A percentile compares a stretch with the other conserved stretches of the same genome.
Evolutionary conservation across 2,329 filamentous ascomycete species (phyloP).

Genomic region (Colletotrichum sp.): DNA sequence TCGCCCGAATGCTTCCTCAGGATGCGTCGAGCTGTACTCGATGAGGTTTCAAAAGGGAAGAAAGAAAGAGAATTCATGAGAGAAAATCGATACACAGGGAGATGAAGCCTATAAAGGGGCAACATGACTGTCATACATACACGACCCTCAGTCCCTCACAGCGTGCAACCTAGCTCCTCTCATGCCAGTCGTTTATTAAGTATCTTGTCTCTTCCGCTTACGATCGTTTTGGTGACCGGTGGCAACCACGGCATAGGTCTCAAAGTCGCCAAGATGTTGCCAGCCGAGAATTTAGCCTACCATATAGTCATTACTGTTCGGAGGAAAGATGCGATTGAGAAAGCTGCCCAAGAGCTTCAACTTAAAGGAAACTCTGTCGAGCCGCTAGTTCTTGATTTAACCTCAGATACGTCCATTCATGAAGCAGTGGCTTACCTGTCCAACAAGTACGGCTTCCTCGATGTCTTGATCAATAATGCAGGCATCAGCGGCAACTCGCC

Average conservation of each 20-base stretch:
- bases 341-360: neutral
- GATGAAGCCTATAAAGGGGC: neutral
- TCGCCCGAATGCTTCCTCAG: no score
- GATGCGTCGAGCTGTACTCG: no score
- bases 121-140: neutral
- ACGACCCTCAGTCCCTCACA: neutral
- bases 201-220: neutral
- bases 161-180: neutral
- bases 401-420: neutral
- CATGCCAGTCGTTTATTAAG: neutral
- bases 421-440: neutral
- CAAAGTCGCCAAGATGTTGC: neutral
- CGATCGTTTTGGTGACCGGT: neutral
- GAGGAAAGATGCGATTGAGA: neutral
- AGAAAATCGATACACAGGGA: fast-evolving
- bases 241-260: neutral
- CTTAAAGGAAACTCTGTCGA: neutral
- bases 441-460: neutral
- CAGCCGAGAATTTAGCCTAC: neutral
- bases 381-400: neutral
- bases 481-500: neutral
- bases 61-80: neutral
- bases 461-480: neutral
- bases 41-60: no score
- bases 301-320: neutral